Base-by-base conservation (phyloP, 139 green algal species). In the Haematococcus lacustris region DNA sequence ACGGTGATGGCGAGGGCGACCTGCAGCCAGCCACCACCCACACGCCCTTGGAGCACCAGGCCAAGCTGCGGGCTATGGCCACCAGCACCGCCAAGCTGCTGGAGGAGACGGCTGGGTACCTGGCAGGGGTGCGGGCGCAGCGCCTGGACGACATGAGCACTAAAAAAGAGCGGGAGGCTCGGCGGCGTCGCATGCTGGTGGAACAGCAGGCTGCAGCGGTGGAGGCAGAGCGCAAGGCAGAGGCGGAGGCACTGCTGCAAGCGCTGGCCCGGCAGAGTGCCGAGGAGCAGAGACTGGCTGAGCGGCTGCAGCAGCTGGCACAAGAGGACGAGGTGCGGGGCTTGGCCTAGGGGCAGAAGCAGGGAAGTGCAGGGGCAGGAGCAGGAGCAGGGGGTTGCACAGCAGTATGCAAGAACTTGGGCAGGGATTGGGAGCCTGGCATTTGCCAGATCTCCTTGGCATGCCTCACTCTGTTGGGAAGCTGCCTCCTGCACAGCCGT, bases 91-190 rank as follows among this genome's bases (percentile, higher is more conserved):
- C 59, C 0, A 76, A 81, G 51, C 74, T 88, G 68, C 75, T 84
- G 65, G 73, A 85, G 41, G 75, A 76, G 30, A 82, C 67, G 3
- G 73, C 35, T 0, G 60, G 71, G 9, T 76, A 62, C 60, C 57
- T 76, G 60, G 30, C 53, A 2, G 71, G 65, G 28, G 78, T 93
- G 38, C 76, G 85, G 66, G 81, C 82, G 3, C 77, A 78, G 59
- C 68, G 78, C 5, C 68, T 70, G 33, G 86, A 90, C 21, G 87
- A 91, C 61, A 65, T 83, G 26, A 74, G 71, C 21, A 83, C 78
- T 3, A 83, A 87, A 17, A 80, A 78, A 23, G 87, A 92, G 76
- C 77, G 89, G 13, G 85, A 91, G 82, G 84, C 74, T 1, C 62
- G 81, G 43, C 71, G 81, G 38, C 72, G 75, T 17, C 75, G 75